Evolutionary conservation across 2,329 filamentous ascomycete genomes (phyloP), one percentile per base, ranked within the genome.

Genomic region (Paraphoma sp.): DNA sequence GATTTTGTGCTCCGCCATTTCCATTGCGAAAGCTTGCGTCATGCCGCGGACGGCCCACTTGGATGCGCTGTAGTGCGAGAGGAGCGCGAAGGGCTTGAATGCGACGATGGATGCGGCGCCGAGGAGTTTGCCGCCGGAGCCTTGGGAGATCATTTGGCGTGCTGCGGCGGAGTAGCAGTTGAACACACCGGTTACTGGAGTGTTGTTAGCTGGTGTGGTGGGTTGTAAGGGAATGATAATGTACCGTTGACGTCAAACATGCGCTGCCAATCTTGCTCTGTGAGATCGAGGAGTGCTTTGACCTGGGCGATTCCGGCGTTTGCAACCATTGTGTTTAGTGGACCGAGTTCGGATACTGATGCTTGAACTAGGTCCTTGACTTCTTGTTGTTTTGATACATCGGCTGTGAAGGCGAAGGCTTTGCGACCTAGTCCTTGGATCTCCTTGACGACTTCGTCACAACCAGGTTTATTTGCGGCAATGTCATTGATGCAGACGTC

Each of bases 21-120:
- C 87, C 81, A 88, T 86, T 0, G 88, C 87, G 60, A 88, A 88
- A 0, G 82, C 84, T 70, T 90, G 87, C 0, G 85, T 88, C 48
- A 91, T 76, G 0, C 87, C 87, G 4, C 88, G 80, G 1, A 91
- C 87, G 0, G 88, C 89, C 77, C 82, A 89, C 68, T 91, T 91
- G 14, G 82, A 82, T 3, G 87, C 84, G 17, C 80, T 84, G 76
- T 91, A 91, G 69, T 88, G 85, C 0, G 84, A 82, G 8, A 89
- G 77, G 45, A 87, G 69, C 0, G 82, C 75, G 45, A 88, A 85
- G 0, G 86, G 83, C 61, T 84, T 87, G 78, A 87, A 87, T 0
- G 82, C 86, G 0, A 85, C 86, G 48, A 90, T 83, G 28, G 76
- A 75, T 23, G 64, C 62, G 0, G 82, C 84, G 0, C 81, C 84